These are phyloP conservation scores for Arabidopsis arenosa DNA, from an alignment of 345 rosid species.

Conservation along the genomic window DNA sequence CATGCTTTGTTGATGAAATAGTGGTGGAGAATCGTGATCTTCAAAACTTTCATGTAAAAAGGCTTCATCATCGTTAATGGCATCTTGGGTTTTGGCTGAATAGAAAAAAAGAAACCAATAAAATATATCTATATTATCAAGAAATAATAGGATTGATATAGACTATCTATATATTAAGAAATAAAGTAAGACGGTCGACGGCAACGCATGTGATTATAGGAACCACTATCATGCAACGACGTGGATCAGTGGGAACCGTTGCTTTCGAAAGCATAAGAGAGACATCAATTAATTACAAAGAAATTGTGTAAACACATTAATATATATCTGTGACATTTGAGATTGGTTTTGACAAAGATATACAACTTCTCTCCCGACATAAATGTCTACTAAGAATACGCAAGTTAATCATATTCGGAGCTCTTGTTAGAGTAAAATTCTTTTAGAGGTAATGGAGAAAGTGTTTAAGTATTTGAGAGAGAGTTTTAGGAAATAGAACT, in stretches of 20 bases:
- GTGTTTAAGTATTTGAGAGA: too few species aligned
- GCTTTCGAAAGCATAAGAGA: constrained; percentile 26
- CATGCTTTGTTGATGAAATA: constrained; percentile 30
- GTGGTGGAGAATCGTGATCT: constrained; percentile 45
- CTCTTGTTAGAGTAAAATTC: neutral
- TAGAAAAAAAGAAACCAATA: neutral
- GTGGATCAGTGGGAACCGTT: constrained; percentile 42
- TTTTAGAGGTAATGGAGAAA: too few species aligned
- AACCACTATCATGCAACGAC: constrained; percentile 42
- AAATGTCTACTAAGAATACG: constrained; percentile 26
- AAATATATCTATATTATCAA: constrained; percentile 1
- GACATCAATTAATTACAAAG: constrained; percentile 9
- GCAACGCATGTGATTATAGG: constrained; percentile 44
- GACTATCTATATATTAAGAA: constrained; percentile 24
- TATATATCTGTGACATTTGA: constrained; percentile 28
- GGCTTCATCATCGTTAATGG: constrained; percentile 38
- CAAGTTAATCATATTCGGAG: constrained; percentile 16
- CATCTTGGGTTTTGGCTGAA: constrained; percentile 26
- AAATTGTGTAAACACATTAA: constrained; percentile 17
- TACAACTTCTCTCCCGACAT: constrained; percentile 41
- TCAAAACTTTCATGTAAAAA: constrained; percentile 34
- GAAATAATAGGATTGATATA: constrained; percentile 28
- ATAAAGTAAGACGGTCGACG: constrained; percentile 38
- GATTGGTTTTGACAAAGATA: constrained; percentile 44
- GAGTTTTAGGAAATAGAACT: too few species aligned